A percentile compares a stretch with the other conserved stretches of the same genome.
Conservation (phyloP, 2,329 filamentous ascomycete genomes). For the Cytospora mali region DNA sequence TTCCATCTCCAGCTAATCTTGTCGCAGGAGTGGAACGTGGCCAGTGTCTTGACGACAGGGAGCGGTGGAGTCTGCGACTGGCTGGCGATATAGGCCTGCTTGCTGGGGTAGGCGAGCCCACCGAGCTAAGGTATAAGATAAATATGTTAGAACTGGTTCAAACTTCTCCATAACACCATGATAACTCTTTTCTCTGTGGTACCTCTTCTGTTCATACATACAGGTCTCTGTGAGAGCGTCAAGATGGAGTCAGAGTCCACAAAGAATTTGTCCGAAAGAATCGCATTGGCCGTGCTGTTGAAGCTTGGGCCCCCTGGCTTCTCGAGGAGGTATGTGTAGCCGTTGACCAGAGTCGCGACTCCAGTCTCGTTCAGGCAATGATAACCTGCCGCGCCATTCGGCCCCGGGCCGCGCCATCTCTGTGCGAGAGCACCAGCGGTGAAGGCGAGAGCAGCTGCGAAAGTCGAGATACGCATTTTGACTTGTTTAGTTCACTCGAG, state of each 20-base stretch:
- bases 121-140: slow-evolving; percentile 4
- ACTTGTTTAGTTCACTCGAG: neutral
- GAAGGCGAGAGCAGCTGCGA: slow-evolving; percentile 1
- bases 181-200: no score
- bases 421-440: slow-evolving; percentile 1
- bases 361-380: slow-evolving; percentile 4
- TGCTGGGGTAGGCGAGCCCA: slow-evolving; percentile 26
- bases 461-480: slow-evolving; percentile 7
- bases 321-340: slow-evolving; percentile 27
- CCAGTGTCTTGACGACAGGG: slow-evolving; percentile 18
- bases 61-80: slow-evolving; percentile 25
- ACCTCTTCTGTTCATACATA: no score
- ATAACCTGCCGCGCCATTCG: neutral
- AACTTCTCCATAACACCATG: neutral
- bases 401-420: neutral
- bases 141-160: neutral
- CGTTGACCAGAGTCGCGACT: slow-evolving; percentile 15
- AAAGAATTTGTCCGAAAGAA: slow-evolving; percentile 17
- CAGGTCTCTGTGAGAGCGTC: slow-evolving; percentile 21
- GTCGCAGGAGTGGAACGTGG: slow-evolving; percentile 19
- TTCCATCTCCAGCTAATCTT: slow-evolving; percentile 28
- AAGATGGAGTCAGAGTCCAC: slow-evolving; percentile 26
- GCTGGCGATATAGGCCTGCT: slow-evolving; percentile 24
- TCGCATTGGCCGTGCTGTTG: slow-evolving; percentile 24
- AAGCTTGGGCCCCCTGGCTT: slow-evolving; percentile 20